Evolutionary conservation across 305 asterid species (phyloP), one percentile per base, ranked within the genome.

Genomic region (Fraxinus albicans): DNA sequence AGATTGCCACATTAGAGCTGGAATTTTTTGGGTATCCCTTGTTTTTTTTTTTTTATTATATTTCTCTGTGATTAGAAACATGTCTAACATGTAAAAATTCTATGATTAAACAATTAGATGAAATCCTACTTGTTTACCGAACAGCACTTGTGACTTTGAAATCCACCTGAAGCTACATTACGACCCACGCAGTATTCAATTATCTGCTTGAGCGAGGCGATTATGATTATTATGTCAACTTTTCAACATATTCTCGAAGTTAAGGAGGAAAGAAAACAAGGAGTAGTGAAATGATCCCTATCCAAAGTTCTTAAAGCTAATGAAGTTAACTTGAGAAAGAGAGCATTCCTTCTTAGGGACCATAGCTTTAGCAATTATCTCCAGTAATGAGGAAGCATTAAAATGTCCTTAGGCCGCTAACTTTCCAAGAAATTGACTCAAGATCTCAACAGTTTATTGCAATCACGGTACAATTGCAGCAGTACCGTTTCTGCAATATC

Each of bases 361-460:
- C n/a, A 60, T 55, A 58, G 34, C 72, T 63, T 55, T 21, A 81
- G 44, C 80, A 34, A 15, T 50, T 67, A 80, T 77, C 76, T 60
- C 72, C 44, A 77, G 35, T 19, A 74, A 35, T 4, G 10, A 6
- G 69, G 67, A 3, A 8, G 79, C 73, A 77, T 81, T 31, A 29
- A 42, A 29, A 21, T 29, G 77, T 35, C 60, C 33, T 44, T 35
- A 15, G 42, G 27, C 38, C 25, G 72, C 50, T 76, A 60, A 67
- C 60, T 78, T 69, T 17, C 70, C 34, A 74, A 81, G 63, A 80
- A 21, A 78, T 84, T 84, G 69, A 17, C 78, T 40, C 82, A 63
- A 80, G 77, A 82, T 84, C 86, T 53, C 34, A 33, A 77, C 31
- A 34, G 84, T 63, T 38, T 78, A 40, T 29, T n/a, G 15, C 80